These are phyloP conservation scores for Scutellaria barbata DNA, from an alignment of 257 asterid species.

Conservation along the genomic window DNA sequence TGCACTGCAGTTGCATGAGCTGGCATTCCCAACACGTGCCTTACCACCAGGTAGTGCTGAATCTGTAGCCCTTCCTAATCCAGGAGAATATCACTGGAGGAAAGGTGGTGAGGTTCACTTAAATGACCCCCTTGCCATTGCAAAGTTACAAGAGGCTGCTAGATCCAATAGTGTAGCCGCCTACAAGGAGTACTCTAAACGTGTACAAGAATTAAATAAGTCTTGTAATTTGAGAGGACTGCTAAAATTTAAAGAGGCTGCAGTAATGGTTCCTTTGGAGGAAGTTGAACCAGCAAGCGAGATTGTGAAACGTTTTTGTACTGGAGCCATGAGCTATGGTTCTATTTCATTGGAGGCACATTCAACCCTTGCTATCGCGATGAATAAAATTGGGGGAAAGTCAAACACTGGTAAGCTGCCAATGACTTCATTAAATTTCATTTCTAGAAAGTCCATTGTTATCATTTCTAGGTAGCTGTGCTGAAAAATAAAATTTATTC, in stretches of 20 bases:
- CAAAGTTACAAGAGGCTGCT: conserved; percentile 96
- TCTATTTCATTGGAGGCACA: conserved; percentile 98
- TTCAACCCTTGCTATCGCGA: conserved; percentile 89
- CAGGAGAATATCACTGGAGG: conserved; percentile 99
- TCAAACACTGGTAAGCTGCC: conserved; percentile 80
- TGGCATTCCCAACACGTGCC: conserved; percentile 87
- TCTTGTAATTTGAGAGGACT: conserved; percentile 97
- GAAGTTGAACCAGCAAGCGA: conserved; percentile 95
- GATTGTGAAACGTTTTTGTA: conserved; percentile 89
- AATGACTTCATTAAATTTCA: background rate
- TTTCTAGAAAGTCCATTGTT: background rate
- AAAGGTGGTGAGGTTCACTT: conserved; percentile 96
- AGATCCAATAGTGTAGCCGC: conserved; percentile 88
- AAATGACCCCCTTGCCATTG: conserved; percentile 95
- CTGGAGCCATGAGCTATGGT: conserved; percentile 99
- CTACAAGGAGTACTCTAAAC: conserved; percentile 90
- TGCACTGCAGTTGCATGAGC: conserved; percentile 83
- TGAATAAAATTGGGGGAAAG: conserved; percentile 95
- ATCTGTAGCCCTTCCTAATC: conserved; percentile 96
- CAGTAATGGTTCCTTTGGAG: conserved; percentile 70
- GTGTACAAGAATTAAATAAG: conserved; percentile 79
- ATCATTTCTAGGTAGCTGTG: background rate
- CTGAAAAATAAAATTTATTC: too few relatives aligned
- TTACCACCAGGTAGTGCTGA: conserved; percentile 96
- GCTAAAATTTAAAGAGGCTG: conserved; percentile 77